phyloP scores from a whole-genome alignment of 2,329 filamentous ascomycete species.

The Aspergillus quadricinctus region DNA sequence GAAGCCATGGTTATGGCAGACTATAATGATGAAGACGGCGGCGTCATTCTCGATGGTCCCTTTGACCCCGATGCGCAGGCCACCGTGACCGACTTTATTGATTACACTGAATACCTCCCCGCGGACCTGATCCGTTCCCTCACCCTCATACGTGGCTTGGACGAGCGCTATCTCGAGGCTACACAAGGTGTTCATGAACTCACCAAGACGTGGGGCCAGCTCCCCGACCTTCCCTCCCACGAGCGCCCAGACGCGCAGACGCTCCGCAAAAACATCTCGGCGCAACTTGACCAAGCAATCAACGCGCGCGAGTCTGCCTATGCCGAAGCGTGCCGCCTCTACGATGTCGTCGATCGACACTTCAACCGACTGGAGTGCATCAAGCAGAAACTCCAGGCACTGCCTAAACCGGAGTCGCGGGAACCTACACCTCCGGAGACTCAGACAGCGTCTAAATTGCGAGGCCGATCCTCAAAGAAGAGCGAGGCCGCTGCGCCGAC shows the following conservation, averaged over 20 bases:
- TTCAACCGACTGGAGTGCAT: slow-evolving; percentile 56
- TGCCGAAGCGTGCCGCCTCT: slow-evolving; percentile 53
- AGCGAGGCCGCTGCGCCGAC: slow-evolving; percentile 25
- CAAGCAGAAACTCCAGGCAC: slow-evolving; percentile 57
- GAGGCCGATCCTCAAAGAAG: slow-evolving; percentile 39
- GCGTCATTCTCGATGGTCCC: slow-evolving; percentile 44
- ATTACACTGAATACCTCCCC: slow-evolving; percentile 66
- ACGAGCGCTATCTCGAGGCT: slow-evolving; percentile 42
- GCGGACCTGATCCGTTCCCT: slow-evolving; percentile 61
- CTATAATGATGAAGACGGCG: slow-evolving; percentile 39
- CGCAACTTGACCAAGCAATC: slow-evolving; percentile 51
- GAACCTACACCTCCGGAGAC: slow-evolving; percentile 53
- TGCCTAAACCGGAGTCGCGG: slow-evolving; percentile 57
- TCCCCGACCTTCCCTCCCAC: slow-evolving; percentile 48
- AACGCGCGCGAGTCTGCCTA: slow-evolving; percentile 53
- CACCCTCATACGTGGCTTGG: slow-evolving; percentile 53
- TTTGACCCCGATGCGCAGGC: slow-evolving; percentile 62
- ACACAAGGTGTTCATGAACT: slow-evolving; percentile 40
- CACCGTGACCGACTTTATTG: slow-evolving; percentile 63
- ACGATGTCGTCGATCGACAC: slow-evolving; percentile 55
- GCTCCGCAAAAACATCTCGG: slow-evolving; percentile 55
- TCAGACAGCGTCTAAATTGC: slow-evolving; percentile 28
- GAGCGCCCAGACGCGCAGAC: slow-evolving; percentile 49
- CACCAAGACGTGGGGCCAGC: slow-evolving; percentile 41
- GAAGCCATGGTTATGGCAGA: slow-evolving; percentile 35